Evolutionary conservation across 2,329 filamentous ascomycete species (phyloP).

Genomic region (Alternaria conjuncta): DNA sequence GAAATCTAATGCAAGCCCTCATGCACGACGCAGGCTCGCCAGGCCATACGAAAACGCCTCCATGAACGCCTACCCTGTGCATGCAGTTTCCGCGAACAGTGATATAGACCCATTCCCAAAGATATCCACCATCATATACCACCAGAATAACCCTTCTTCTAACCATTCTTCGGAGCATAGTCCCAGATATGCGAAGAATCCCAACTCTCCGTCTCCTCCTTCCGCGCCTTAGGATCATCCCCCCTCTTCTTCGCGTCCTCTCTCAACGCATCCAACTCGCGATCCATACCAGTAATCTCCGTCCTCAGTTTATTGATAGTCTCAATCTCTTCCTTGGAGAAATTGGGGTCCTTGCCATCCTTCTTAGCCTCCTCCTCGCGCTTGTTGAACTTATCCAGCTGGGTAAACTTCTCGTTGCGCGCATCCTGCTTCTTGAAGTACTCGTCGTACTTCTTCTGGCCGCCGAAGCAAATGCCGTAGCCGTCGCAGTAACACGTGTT

Average conservation of each 20-base stretch:
- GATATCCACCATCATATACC: not conserved
- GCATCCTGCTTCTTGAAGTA: conserved; percentile 57
- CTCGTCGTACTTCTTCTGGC: conserved; percentile 55
- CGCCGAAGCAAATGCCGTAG: conserved; percentile 68
- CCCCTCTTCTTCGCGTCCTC: conserved; percentile 44
- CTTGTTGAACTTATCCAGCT: conserved; percentile 50
- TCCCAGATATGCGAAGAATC: conserved; percentile 47
- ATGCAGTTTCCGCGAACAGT: not conserved
- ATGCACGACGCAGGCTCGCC: not conserved
- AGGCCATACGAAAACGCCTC: conserved; percentile 16
- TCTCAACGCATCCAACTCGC: conserved; percentile 35
- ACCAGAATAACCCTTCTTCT: too few relatives aligned
- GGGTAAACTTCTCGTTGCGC: conserved; percentile 49
- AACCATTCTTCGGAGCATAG: conserved; percentile 34
- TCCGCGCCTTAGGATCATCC: conserved; percentile 37
- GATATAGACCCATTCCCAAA: not conserved
- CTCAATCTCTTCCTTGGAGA: conserved; percentile 27
- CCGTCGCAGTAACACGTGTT: conserved; percentile 66
- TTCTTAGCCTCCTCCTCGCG: conserved; percentile 44
- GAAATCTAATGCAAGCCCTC: not conserved
- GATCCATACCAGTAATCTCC: conserved; percentile 32
- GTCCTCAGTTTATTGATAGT: conserved; percentile 29
- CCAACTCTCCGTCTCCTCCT: conserved; percentile 44
- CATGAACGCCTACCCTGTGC: conserved; percentile 4
- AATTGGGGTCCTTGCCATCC: conserved; percentile 29